These are phyloP conservation scores for Hordeum pubiflorum DNA, from an alignment of 202 grass and related monocot genomes.

Conservation along the genomic window DNA sequence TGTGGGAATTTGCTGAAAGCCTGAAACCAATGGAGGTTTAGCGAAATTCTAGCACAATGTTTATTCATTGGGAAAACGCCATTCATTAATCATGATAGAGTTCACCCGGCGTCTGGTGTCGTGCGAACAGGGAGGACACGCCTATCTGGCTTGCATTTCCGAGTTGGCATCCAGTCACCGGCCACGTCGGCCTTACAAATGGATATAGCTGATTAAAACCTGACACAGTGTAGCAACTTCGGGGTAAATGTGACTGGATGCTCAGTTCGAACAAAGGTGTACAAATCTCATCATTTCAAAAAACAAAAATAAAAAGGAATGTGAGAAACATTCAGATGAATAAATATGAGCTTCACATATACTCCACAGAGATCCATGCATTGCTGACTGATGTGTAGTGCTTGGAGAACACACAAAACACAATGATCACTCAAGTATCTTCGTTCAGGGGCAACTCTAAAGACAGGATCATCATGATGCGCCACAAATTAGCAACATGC, in stretches of 20 bases:
- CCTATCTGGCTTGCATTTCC: too few species aligned
- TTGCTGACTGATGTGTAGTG: not conserved
- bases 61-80: too few species aligned
- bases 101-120: too few species aligned
- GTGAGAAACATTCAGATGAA: not conserved
- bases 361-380: not conserved
- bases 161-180: too few species aligned
- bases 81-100: too few species aligned
- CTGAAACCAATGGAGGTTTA: not conserved
- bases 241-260: too few species aligned
- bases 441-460: not conserved
- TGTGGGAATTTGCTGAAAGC: not conserved
- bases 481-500: conserved; percentile 26
- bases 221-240: too few species aligned
- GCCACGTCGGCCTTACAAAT: too few species aligned
- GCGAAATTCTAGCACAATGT: too few species aligned
- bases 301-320: not conserved
- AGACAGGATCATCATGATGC: conserved; percentile 47
- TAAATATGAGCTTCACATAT: not conserved
- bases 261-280: not conserved
- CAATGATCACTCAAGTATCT: conserved; percentile 3
- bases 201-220: too few species aligned
- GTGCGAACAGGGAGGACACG: not conserved
- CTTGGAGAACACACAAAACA: conserved; percentile 14
- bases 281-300: not conserved